phyloP scores from a whole-genome alignment of 257 asterid genomes.

The Solanum habrochaites region DNA sequence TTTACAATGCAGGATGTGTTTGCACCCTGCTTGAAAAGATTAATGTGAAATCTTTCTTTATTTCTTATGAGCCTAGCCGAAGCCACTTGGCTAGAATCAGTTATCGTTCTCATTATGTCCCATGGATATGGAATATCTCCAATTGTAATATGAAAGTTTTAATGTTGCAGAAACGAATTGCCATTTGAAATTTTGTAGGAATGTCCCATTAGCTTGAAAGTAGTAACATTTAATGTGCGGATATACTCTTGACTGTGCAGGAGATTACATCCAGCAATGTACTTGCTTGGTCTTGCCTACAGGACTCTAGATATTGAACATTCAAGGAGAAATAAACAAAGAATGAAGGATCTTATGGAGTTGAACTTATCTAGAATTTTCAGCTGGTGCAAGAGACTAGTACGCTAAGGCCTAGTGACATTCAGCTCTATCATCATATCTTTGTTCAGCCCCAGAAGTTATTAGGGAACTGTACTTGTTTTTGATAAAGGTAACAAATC shows the following conservation, averaged over 20 bases:
- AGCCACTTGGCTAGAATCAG: neutral
- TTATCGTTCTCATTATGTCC: neutral
- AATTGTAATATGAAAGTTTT: neutral
- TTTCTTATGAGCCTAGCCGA: neutral
- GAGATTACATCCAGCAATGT: constrained; percentile 92
- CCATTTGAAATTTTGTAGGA: neutral
- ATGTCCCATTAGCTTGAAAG: neutral
- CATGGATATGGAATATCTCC: neutral
- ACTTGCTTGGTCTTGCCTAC: constrained; percentile 86
- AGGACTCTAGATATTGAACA: constrained; percentile 86
- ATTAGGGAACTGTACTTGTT: neutral
- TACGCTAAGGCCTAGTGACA: neutral
- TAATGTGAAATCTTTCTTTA: neutral
- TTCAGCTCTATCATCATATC: neutral
- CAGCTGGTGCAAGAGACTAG: constrained; percentile 48
- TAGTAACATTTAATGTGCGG: neutral
- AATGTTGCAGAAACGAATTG: neutral
- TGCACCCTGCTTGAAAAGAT: neutral
- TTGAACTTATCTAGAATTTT: constrained; percentile 38
- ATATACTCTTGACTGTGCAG: constrained; percentile 33
- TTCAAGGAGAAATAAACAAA: constrained; percentile 32
- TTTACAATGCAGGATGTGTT: neutral
- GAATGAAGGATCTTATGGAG: constrained; percentile 49
- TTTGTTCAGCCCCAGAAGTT: neutral
- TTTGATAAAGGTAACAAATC: neutral